These are phyloP conservation scores for Quercus variabilis DNA, from an alignment of 306 rosid species.

Conservation along the genomic window DNA sequence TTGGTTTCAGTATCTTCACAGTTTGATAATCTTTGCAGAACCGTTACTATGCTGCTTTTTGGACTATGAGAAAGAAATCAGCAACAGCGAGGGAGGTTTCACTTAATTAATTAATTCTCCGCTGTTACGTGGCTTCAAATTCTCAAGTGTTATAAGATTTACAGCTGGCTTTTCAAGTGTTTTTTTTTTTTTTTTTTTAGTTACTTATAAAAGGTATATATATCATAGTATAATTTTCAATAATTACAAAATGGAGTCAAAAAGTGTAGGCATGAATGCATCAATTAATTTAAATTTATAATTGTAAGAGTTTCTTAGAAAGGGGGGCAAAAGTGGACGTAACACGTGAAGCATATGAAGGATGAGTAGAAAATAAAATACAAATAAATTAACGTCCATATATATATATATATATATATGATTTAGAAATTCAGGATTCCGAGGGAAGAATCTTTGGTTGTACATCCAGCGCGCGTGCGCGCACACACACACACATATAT, in stretches of 20 bases:
- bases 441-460: too few species aligned
- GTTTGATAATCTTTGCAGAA: constrained; percentile 54
- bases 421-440: too few species aligned
- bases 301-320: too few species aligned
- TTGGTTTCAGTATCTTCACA: constrained; percentile 13
- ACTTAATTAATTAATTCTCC: neutral
- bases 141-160: neutral
- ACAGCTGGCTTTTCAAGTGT: neutral
- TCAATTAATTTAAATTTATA: neutral
- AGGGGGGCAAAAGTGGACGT: too few species aligned
- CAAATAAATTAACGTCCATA: too few species aligned
- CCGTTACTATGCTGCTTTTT: constrained; percentile 78
- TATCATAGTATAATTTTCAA: neutral
- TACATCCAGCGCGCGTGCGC: too few species aligned
- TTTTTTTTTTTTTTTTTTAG: neutral
- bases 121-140: neutral
- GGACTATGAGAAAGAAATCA: constrained; percentile 79
- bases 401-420: too few species aligned
- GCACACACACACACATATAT: too few species aligned
- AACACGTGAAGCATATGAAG: too few species aligned
- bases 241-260: neutral
- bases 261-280: neutral
- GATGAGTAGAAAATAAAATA: too few species aligned
- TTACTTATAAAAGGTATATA: neutral
- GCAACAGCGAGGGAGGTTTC: constrained; percentile 17